These are phyloP conservation scores for Tylopilus felleus DNA, from an alignment of 768 basidiomycete genomes.

Conservation along the genomic window DNA sequence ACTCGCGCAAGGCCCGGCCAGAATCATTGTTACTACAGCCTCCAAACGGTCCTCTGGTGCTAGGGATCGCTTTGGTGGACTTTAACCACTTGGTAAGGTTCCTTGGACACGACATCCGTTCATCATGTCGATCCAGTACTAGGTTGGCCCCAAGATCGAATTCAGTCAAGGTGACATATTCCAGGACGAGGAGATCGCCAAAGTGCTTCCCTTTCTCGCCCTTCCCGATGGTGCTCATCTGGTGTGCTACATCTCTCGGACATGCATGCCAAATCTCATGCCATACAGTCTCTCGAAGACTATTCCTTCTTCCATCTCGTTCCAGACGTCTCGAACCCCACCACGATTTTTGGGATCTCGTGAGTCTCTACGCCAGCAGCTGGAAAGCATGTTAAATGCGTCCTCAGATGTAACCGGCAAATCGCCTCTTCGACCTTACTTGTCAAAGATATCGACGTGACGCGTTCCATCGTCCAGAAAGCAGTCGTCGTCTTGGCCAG, in stretches of 20 bases:
- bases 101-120: conserved; percentile 3
- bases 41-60: conserved; percentile 54
- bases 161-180: conserved; percentile 75
- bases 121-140: conserved; percentile 15
- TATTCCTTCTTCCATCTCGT: conserved; percentile 96
- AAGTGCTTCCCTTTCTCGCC: conserved; percentile 90
- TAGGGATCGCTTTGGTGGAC: conserved; percentile 90
- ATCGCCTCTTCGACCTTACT: conserved; percentile 76
- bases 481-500: conserved; percentile 92
- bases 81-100: conserved; percentile 84
- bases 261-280: conserved; percentile 10
- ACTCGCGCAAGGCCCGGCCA: conserved; percentile 66
- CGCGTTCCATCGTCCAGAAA: conserved; percentile 95
- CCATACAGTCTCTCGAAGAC: conserved; percentile 55
- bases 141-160: conserved; percentile 94
- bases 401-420: conserved; percentile 86
- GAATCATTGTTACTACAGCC: conserved; percentile 72
- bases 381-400: conserved; percentile 1
- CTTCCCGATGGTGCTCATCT: conserved; percentile 97
- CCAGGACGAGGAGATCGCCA: conserved; percentile 79
- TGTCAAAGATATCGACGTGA: conserved; percentile 80
- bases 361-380: conserved; percentile 28
- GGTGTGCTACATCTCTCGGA: conserved; percentile 37
- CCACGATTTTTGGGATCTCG: conserved; percentile 96
- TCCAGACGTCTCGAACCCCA: conserved; percentile 62